Conservation (phyloP, 371 early-diverging fungal genomes). For the Circinella minor region DNA sequence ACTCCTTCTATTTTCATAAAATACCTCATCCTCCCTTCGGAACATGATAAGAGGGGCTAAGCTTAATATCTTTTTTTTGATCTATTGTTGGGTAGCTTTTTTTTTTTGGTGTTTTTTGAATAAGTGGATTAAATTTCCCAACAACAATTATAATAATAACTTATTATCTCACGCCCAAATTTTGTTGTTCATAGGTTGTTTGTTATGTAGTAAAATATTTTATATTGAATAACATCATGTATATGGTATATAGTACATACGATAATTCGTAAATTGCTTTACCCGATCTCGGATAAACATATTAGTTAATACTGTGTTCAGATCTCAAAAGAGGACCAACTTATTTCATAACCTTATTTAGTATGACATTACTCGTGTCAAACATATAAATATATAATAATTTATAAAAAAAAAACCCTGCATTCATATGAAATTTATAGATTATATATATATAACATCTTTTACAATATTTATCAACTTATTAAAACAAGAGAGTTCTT, state of each 20-base stretch:
- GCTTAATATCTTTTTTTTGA: neutral
- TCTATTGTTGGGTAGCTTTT: neutral
- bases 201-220: too few relatives aligned
- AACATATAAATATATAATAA: neutral
- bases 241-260: too few relatives aligned
- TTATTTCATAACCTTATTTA: neutral
- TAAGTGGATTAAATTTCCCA: neutral
- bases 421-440: constrained; percentile 2
- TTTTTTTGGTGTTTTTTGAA: neutral
- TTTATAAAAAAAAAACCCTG: neutral
- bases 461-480: neutral
- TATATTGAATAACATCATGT: too few relatives aligned
- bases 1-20: too few relatives aligned
- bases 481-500: neutral
- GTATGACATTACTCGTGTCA: neutral
- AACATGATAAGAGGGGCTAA: neutral
- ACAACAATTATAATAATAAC: neutral
- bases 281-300: too few relatives aligned
- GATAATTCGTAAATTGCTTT: too few relatives aligned
- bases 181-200: too few relatives aligned
- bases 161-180: neutral
- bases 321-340: neutral
- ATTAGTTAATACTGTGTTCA: neutral
- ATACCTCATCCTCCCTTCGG: neutral
- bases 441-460: neutral